Conservation (phyloP, 805 yeast genomes). For the Kuraishia piskuri region DNA sequence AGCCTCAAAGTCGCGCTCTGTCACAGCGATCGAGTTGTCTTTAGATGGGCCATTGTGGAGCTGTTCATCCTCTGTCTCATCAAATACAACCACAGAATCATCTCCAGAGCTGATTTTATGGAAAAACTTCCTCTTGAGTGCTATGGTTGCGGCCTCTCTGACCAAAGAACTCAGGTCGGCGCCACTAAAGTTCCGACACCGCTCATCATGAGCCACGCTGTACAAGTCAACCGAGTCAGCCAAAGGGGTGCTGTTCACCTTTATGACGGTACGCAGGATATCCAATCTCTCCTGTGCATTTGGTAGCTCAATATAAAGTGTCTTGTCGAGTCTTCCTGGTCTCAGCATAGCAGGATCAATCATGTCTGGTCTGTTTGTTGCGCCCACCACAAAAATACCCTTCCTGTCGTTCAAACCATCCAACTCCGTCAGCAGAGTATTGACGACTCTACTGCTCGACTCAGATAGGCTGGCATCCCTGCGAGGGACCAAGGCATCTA, state of each 20-base stretch:
- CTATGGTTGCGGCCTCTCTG: constrained; percentile 88
- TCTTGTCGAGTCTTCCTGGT: constrained; percentile 93
- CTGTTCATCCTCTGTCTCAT: constrained; percentile 29
- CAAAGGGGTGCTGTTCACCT: constrained; percentile 69
- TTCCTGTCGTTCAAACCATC: constrained; percentile 91
- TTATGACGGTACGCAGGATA: constrained; percentile 69
- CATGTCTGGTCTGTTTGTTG: constrained; percentile 97
- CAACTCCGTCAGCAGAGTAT: constrained; percentile 85
- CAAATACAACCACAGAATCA: constrained; percentile 32
- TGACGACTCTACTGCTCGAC: constrained; percentile 87
- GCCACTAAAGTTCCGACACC: constrained; percentile 88
- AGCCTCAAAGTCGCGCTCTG: constrained; percentile 51
- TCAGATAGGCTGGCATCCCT: constrained; percentile 86
- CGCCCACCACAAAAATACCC: constrained; percentile 93
- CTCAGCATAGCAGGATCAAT: constrained; percentile 97
- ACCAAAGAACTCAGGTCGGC: constrained; percentile 91
- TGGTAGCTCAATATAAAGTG: constrained; percentile 86
- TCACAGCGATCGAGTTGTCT: constrained; percentile 40
- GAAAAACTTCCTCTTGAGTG: constrained; percentile 71
- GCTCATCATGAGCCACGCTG: constrained; percentile 59
- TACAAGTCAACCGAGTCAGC: constrained; percentile 50
- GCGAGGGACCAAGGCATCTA: constrained; percentile 93
- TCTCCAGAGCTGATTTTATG: constrained; percentile 37
- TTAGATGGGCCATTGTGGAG: constrained; percentile 14
- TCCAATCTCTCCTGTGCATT: constrained; percentile 69